Percentiles rank a stretch among this genome's conserved stretches.
These are phyloP conservation scores for Fusarium begoniae DNA, from an alignment of 2,329 filamentous ascomycete species.

Conservation along the genomic window DNA sequence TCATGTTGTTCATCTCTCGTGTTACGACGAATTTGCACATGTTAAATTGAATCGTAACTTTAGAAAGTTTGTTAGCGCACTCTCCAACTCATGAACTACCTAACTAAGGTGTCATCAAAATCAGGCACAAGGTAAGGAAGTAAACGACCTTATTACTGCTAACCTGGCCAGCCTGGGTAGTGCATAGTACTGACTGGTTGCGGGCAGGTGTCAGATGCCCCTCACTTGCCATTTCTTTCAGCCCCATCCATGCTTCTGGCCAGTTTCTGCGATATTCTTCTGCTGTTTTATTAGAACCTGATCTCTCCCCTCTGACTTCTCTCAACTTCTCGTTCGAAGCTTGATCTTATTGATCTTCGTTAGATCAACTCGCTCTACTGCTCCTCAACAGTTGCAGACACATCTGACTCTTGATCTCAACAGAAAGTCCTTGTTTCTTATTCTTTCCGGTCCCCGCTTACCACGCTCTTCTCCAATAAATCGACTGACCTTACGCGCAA, in stretches of 20 bases:
- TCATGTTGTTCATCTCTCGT: neutral
- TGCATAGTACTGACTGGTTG: conserved; percentile 6
- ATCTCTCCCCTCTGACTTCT: neutral
- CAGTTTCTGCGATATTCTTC: conserved; percentile 20
- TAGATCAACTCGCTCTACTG: neutral
- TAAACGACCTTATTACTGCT: neutral
- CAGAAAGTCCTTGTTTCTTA: conserved; percentile 18
- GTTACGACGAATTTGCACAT: conserved; percentile 1
- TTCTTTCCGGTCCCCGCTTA: conserved; percentile 21
- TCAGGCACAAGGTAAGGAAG: conserved; percentile 6
- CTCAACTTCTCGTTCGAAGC: neutral
- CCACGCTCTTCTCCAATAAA: conserved; percentile 39
- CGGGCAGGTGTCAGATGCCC: conserved; percentile 19
- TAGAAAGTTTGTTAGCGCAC: conserved; percentile 3
- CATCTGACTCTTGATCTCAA: conserved; percentile 1
- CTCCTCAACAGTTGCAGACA: neutral
- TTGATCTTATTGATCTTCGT: neutral
- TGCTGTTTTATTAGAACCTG: conserved; percentile 8
- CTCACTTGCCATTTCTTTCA: conserved; percentile 24
- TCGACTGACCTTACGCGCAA: conserved; percentile 40
- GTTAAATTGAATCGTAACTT: neutral
- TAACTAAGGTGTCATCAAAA: conserved; percentile 16
- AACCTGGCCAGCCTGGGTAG: neutral
- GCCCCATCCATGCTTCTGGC: conserved; percentile 18
- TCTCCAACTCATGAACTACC: neutral